Evolutionary conservation across 1,284 basidiomycete genomes (phyloP), one percentile per base, ranked within the genome.

Genomic region (Porogramme epimiltina): DNA sequence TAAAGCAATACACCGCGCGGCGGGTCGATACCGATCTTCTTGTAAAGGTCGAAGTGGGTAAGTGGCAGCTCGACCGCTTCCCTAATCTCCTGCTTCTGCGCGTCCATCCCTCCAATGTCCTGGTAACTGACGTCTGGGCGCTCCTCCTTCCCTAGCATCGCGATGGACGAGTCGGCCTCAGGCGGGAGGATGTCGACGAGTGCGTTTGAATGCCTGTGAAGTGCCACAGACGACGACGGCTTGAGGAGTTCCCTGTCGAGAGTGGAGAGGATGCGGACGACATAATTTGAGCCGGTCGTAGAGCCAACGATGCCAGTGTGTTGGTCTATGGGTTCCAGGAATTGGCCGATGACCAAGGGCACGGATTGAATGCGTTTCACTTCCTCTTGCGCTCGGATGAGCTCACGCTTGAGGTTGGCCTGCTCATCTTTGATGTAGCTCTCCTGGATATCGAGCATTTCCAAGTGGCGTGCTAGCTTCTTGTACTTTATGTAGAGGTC

Each of bases 371-470:
- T 99, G 51, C 97, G 90, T 76, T 98, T 98, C 64, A 99, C 97
- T 76, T 99, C 97, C 72, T 99, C 97, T 67, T 99, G 96, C 1
- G 97, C 97, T 54, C 97, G 91, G 59, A 99, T 91, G 52, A 99
- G 88, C 74, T 99, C 97, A 52, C 96, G 88, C 71, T 98, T 97
- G 53, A 99, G 82, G 70, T 98, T 99, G 23, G 93, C 91, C 67
- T 98, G 96, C 72, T 99, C 97, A 64, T 99, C 97, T 68, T 99
- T 98, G 73, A 99, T 98, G 70, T 99, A 99, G 70, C 92, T 91
- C 73, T 97, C 94, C 70, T 96, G 95, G 42, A 97, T 90, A 51
- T 95, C 90, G 20, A 98, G 84, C 75, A 97, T 93, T 68, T 97
- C 94, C 44, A 95, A 80, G 68, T 98, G 95, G 42, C 93, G 87